A percentile compares a stretch with the other conserved stretches of the same genome.
phyloP scores from a whole-genome alignment of 2,329 filamentous ascomycete genomes.

The Trichoderma sp. region DNA sequence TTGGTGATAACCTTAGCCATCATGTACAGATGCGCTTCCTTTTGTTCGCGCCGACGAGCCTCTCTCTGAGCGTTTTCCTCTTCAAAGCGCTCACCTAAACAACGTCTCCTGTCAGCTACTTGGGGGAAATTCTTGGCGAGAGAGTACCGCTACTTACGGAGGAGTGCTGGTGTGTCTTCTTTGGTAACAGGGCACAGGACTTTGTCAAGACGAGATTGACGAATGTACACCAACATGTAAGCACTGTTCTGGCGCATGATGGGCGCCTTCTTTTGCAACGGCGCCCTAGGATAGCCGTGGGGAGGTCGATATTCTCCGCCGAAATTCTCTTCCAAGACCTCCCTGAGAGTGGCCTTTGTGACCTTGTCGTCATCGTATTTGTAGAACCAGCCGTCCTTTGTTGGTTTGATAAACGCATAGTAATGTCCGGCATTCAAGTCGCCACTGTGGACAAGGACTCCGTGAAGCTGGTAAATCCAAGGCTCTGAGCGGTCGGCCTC shows the following conservation, averaged over 20 bases:
- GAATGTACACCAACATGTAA: constrained; percentile 98
- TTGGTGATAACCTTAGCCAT: constrained; percentile 80
- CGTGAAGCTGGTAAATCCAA: constrained; percentile 90
- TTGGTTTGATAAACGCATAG: constrained; percentile 93
- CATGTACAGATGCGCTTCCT: constrained; percentile 93
- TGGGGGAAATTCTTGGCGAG: no score
- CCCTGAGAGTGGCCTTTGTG: constrained; percentile 86
- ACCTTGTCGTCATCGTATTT: constrained; percentile 97
- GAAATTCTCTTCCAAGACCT: constrained; percentile 95
- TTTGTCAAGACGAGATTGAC: constrained; percentile 80
- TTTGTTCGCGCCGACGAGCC: constrained; percentile 79
- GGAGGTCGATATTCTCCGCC: constrained; percentile 76
- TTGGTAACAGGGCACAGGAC: constrained; percentile 76
- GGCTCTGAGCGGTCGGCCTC: constrained; percentile 85
- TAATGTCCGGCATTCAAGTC: constrained; percentile 98
- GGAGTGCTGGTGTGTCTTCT: constrained; percentile 77
- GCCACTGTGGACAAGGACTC: constrained; percentile 93
- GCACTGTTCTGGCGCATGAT: constrained; percentile 76
- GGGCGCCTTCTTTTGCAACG: constrained; percentile 58
- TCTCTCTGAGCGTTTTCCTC: constrained; percentile 80
- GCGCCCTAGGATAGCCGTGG: constrained; percentile 50
- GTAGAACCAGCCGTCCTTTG: constrained; percentile 92
- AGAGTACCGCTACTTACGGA: constrained; percentile 57
- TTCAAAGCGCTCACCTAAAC: constrained; percentile 68
- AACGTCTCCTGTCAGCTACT: constrained; percentile 30